Base-by-base conservation (phyloP, 2,329 filamentous ascomycete species). In the Colletotrichum costaricense region DNA sequence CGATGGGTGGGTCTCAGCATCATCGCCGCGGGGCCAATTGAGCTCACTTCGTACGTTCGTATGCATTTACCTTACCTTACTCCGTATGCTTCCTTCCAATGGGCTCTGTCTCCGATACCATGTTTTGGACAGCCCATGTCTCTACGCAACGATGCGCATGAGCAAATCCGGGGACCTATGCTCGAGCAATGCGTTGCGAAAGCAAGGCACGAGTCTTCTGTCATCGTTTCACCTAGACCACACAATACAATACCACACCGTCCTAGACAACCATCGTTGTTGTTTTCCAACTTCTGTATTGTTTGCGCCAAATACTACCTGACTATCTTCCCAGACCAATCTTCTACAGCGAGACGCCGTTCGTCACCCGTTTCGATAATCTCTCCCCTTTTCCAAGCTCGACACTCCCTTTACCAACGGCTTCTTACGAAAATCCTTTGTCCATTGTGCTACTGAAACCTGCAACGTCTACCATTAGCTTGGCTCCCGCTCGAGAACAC, bases 81-180 rank as follows among this genome's bases (percentile, higher is more conserved):
- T 35, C 33, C 33, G 33, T 35, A 11, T 28, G 5, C 52, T 55
- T 55, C 22, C 4, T 28, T 24, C 52, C 24, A 14, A 24, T 9
- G 62, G 62, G 4, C 11, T 28, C 42, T 30, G 28, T 54, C 57
- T 55, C 46, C 24, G 55, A 64, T 70, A n/a, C 67, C 60, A 62
- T 65, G 60, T 65, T 73, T 60, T 70, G 67, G 56, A 22, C 38
- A 1, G 60, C 60, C 33, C 67, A 52, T 49, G 38, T 71, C 55
- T 71, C 67, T 66, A 55, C 62, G 67, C 62, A 70, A 62, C 60
- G 24, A 73, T 62, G 67, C 30, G 60, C 71, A 71, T 73, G 60
- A 62, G 28, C 71, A 33, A 66, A 65, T 71, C 71, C 71, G 71
- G 67, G 66, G 70, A 62, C 57, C 19, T 52, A 46, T 57, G 35